Percentiles rank a stretch among this genome's conserved stretches.
Evolutionary conservation across 768 basidiomycete species (phyloP).

Genomic region (Imleria badia): DNA sequence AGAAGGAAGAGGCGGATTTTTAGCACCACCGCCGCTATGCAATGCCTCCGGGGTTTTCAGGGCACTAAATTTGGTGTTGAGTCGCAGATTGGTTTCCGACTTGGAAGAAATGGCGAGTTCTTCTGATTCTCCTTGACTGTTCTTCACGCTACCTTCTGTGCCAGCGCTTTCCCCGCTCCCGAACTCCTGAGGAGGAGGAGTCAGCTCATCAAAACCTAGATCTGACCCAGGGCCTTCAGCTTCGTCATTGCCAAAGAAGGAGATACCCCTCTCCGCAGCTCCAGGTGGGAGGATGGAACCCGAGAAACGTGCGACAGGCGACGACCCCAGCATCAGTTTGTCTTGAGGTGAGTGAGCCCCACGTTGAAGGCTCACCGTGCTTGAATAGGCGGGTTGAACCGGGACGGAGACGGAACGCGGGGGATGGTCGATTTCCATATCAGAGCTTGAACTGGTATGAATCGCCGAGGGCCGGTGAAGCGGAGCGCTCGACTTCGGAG

Average conservation of each 20-base stretch:
- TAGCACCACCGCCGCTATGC: neutral
- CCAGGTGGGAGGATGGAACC: constrained; percentile 13
- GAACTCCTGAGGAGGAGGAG: constrained; percentile 13
- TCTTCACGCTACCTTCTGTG: constrained; percentile 11
- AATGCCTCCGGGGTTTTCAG: neutral
- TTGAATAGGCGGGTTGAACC: constrained; percentile 8
- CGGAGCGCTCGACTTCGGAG: neutral
- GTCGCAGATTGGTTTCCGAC: neutral
- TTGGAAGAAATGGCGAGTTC: neutral
- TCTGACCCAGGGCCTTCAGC: constrained; percentile 12
- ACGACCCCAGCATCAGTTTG: constrained; percentile 11
- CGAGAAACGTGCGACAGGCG: constrained; percentile 21
- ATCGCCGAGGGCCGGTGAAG: constrained; percentile 9
- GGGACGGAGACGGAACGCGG: constrained; percentile 21
- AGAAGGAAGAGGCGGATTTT: neutral
- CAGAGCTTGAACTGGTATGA: constrained; percentile 6
- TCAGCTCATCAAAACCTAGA: constrained; percentile 13
- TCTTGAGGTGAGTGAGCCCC: neutral
- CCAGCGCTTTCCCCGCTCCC: constrained; percentile 15
- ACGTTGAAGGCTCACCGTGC: neutral
- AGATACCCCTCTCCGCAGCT: neutral
- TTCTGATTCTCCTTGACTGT: neutral
- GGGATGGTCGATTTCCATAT: constrained; percentile 30
- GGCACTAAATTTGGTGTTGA: constrained; percentile 1
- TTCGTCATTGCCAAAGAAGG: constrained; percentile 2